These are phyloP conservation scores for Diaporthe velutina DNA, from an alignment of 2,329 filamentous ascomycete genomes.

Conservation along the genomic window DNA sequence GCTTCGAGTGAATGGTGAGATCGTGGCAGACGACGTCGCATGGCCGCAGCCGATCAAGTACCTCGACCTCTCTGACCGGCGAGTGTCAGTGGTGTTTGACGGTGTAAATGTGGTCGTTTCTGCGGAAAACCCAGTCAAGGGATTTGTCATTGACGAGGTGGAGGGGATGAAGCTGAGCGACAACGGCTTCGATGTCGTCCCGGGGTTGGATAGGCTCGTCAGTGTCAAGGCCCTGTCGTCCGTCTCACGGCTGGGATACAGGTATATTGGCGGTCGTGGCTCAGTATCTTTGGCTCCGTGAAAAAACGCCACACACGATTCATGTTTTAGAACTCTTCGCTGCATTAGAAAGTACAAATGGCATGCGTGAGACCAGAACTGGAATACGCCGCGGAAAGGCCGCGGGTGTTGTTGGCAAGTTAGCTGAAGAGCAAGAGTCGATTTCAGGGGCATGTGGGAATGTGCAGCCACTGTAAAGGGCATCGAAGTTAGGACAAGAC, in stretches of 20 bases:
- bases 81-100: slow-evolving; percentile 46
- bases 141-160: slow-evolving; percentile 65
- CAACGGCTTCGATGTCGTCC: slow-evolving; percentile 70
- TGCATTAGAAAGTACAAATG: background rate
- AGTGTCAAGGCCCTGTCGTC: background rate
- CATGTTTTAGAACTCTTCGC: background rate
- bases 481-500: background rate
- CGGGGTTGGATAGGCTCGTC: slow-evolving; percentile 50
- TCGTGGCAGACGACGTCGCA: slow-evolving; percentile 62
- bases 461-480: no score
- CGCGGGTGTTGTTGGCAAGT: background rate
- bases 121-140: slow-evolving; percentile 65
- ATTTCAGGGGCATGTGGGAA: background rate
- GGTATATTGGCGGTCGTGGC: background rate
- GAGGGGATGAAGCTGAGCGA: slow-evolving; percentile 62
- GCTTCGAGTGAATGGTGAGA: slow-evolving; percentile 52
- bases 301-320: background rate
- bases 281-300: background rate
- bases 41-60: slow-evolving; percentile 76
- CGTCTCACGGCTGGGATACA: background rate
- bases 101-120: slow-evolving; percentile 46
- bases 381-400: no score
- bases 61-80: slow-evolving; percentile 61
- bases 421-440: background rate
- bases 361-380: background rate